Conservation (phyloP, 805 yeast species). For the Yarrowia sp. region DNA sequence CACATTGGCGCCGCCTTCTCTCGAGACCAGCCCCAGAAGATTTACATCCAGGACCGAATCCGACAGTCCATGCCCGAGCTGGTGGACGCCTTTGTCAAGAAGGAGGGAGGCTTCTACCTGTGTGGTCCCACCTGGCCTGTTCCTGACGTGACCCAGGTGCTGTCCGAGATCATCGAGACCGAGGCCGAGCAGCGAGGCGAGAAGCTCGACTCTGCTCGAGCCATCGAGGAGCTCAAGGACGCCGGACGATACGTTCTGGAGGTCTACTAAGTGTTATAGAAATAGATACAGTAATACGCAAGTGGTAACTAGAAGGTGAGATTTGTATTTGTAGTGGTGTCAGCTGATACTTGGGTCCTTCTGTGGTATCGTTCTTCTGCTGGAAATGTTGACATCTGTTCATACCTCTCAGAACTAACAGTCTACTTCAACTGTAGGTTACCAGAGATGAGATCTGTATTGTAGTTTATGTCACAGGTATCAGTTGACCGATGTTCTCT, state of each 20-base stretch:
- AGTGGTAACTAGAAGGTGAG: too few relatives aligned
- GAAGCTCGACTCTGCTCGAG: slow-evolving; percentile 73
- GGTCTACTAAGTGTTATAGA: slow-evolving; percentile 66
- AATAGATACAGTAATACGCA: neutral
- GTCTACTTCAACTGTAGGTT: too few relatives aligned
- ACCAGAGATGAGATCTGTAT: too few relatives aligned
- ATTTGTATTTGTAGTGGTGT: too few relatives aligned
- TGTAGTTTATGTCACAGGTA: too few relatives aligned
- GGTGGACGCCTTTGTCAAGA: slow-evolving; percentile 76
- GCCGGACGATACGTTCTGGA: slow-evolving; percentile 89
- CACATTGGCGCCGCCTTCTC: slow-evolving; percentile 98
- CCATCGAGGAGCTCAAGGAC: slow-evolving; percentile 93
- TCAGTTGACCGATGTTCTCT: too few relatives aligned
- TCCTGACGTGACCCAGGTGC: slow-evolving; percentile 90
- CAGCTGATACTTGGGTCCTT: too few relatives aligned
- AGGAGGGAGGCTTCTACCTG: slow-evolving; percentile 89
- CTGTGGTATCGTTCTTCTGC: too few relatives aligned
- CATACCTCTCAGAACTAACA: too few relatives aligned
- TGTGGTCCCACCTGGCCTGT: slow-evolving; percentile 99
- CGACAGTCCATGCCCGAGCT: slow-evolving; percentile 74
- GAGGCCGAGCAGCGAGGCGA: slow-evolving; percentile 76
- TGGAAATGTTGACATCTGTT: too few relatives aligned
- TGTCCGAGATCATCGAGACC: slow-evolving; percentile 75
- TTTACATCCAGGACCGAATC: slow-evolving; percentile 93
- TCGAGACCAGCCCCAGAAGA: slow-evolving; percentile 94